Evolutionary conservation across 164 flowering plant species (phyloP).

Genomic region (Sedum album): DNA sequence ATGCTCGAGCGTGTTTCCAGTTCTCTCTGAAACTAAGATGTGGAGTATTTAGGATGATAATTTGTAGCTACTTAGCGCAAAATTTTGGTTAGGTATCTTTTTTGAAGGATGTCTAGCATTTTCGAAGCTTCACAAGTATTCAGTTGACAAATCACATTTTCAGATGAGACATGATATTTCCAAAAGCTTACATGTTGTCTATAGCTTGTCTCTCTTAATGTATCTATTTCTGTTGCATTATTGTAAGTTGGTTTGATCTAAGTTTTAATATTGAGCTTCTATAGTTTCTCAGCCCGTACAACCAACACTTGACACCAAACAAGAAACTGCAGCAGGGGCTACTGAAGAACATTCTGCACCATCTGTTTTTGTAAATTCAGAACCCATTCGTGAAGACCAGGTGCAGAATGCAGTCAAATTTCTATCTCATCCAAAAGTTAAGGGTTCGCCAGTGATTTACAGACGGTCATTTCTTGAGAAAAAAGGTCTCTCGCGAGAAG

Average conservation of each 20-base stretch:
- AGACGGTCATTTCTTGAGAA: slow-evolving; percentile 92
- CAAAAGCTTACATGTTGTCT: neutral
- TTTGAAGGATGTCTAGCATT: too few relatives aligned
- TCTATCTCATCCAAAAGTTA: slow-evolving; percentile 87
- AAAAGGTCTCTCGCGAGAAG: slow-evolving; percentile 94
- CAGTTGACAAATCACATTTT: too few relatives aligned
- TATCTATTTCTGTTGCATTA: neutral
- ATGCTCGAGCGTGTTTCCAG: too few relatives aligned
- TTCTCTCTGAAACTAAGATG: too few relatives aligned
- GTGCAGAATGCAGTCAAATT: slow-evolving; percentile 96
- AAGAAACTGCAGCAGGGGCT: slow-evolving; percentile 18
- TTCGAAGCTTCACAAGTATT: too few relatives aligned
- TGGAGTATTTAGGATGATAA: too few relatives aligned
- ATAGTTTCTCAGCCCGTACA: neutral
- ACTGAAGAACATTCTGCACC: slow-evolving; percentile 26
- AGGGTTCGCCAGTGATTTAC: slow-evolving; percentile 83
- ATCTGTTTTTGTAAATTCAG: slow-evolving; percentile 81
- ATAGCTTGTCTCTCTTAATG: neutral
- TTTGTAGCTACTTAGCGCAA: too few relatives aligned
- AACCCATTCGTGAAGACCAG: slow-evolving; percentile 95
- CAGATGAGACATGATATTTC: too few relatives aligned
- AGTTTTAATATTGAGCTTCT: neutral
- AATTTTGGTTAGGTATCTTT: too few relatives aligned
- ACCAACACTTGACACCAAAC: neutral
- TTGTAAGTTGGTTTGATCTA: neutral